Conservation (phyloP, 2,329 filamentous ascomycete species). For the Hymenoscyphus linearis region DNA sequence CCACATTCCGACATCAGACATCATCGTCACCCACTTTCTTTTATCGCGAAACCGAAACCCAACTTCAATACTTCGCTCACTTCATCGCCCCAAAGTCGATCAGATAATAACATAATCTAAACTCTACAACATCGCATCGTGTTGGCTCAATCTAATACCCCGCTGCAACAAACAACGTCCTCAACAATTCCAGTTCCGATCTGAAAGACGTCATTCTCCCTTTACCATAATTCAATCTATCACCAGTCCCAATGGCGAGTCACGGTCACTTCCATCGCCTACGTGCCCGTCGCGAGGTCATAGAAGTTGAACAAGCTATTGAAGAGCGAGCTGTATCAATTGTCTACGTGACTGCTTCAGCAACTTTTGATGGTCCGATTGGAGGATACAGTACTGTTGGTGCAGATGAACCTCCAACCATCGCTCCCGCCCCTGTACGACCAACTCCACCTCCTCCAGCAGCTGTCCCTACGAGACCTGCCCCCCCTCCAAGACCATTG, state of each 20-base stretch:
- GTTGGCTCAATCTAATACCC: neutral
- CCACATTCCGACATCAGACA: no score
- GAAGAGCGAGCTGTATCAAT: slow-evolving; percentile 32
- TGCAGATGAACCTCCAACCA: slow-evolving; percentile 3
- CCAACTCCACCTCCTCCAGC: neutral
- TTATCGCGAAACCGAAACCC: neutral
- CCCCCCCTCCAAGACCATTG: neutral
- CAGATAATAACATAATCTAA: neutral
- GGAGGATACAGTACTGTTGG: slow-evolving; percentile 41
- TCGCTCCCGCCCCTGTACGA: neutral
- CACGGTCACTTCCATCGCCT: slow-evolving; percentile 24
- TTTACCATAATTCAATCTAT: neutral
- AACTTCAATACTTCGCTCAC: neutral
- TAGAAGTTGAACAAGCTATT: slow-evolving; percentile 8
- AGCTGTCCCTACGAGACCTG: slow-evolving; percentile 6
- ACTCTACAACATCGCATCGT: neutral
- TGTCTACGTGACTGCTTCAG: slow-evolving; percentile 46
- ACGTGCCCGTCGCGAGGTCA: slow-evolving; percentile 10
- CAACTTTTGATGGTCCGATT: slow-evolving; percentile 47
- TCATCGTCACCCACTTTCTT: neutral
- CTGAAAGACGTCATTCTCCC: neutral
- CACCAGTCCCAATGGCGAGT: slow-evolving; percentile 20
- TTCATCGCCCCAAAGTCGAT: neutral
- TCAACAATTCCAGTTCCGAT: neutral
- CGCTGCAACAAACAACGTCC: neutral